A percentile compares a stretch with the other conserved stretches of the same genome.
Conservation (phyloP, 129 eudicot genomes). For the Lactuca saligna region DNA sequence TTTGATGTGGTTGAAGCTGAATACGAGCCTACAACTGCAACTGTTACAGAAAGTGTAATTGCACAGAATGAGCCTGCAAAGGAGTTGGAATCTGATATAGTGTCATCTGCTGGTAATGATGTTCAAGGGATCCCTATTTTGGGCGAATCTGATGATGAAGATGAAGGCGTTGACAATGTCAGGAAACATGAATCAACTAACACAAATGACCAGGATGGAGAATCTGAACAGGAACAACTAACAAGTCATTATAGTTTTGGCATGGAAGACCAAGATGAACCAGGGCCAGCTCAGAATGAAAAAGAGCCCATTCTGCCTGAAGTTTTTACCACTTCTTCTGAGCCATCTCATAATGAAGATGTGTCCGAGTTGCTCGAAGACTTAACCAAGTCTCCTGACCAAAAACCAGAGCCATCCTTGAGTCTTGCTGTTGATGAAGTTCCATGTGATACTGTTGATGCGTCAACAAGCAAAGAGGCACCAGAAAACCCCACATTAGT, state of each 20-base stretch:
- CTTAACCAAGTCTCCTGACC: background rate
- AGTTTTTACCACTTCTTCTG: background rate
- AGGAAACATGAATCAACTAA: slow-evolving; percentile 9
- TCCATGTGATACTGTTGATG: slow-evolving; percentile 20
- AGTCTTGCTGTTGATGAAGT: slow-evolving; percentile 19
- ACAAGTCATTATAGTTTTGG: background rate
- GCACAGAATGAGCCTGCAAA: background rate
- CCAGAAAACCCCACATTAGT: slow-evolving; percentile 2
- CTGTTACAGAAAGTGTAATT: background rate
- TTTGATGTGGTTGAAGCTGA: slow-evolving; percentile 2
- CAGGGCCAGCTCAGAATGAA: slow-evolving; percentile 17
- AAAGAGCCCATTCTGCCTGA: slow-evolving; percentile 17
- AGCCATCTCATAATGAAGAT: slow-evolving; percentile 20
- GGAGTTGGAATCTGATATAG: slow-evolving; percentile 11
- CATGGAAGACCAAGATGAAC: slow-evolving; percentile 7
- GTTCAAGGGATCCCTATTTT: background rate
- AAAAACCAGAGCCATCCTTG: slow-evolving; percentile 7
- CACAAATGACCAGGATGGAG: slow-evolving; percentile 12
- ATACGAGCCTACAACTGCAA: background rate
- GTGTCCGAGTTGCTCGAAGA: slow-evolving; percentile 17
- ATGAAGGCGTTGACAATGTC: background rate
- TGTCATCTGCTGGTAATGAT: background rate
- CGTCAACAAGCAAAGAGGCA: slow-evolving; percentile 7
- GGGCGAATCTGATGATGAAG: slow-evolving; percentile 11
- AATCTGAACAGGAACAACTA: slow-evolving; percentile 17